Evolutionary conservation across 148 eudicot genomes (phyloP), one percentile per base, ranked within the genome.

Genomic region (Limonium bicolor): DNA sequence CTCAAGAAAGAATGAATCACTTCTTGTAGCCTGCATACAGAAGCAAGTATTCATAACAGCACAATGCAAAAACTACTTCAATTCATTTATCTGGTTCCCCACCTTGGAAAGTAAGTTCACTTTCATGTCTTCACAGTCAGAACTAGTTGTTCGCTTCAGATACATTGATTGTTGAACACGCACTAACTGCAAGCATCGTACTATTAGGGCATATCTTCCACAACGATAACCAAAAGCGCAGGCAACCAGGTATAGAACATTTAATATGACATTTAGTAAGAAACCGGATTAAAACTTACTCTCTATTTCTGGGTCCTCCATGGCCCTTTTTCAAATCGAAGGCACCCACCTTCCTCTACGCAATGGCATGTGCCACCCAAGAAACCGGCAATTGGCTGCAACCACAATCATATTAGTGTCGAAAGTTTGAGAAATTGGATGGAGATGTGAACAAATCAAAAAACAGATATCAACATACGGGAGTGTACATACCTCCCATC

Each of bases 341-440:
- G 92, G 58, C 97, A 88, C 24, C 97, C 95, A 60, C 86, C 97
- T 57, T 67, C 63, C 34, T 57, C 60, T 32, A 69, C 68, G 59
- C 95, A 88, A 6, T 72, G 60, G 62, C 97, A 88, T 50, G 67
- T 63, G 57, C 97, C 97, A 41, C 97, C 97, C 37, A 88, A 69
- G 74, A 84, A 88, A 70, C 67, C 26, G 97, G 97, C 73, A 88
- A 70, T 71, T 88, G 95, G 57, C 97, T 88, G 77, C 63, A 46
- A 40, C 41, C 36, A 56, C 21, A 56, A 48, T 41, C 13, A 20
- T 27, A 26, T 53, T 20, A 34, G 18, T 14, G 37, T 18, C 20
- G 26, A 11, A 36, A 20, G 25, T 21, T 41, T 29, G 24, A 50
- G 16, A 38, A 3, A 4, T 27, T 10, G 14, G 4, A 20, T 9